Base-by-base conservation (phyloP, 2,329 filamentous ascomycete genomes). In the Colletotrichum liriopes region DNA sequence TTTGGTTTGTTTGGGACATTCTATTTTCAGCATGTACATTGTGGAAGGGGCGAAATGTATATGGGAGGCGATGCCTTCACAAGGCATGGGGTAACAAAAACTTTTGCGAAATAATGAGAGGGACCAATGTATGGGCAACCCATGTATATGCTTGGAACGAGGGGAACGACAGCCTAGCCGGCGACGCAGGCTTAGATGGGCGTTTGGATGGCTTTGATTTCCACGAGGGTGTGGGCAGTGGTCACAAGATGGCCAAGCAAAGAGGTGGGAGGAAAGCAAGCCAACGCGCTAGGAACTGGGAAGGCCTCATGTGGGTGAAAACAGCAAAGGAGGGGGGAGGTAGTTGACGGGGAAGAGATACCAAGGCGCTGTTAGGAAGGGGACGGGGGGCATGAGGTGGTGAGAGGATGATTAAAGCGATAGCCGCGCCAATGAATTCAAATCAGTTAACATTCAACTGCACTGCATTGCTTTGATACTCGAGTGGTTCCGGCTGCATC, bases 361-460 rank as follows among this genome's bases (percentile, higher is more conserved):
- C 64, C 69, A 37, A 69, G 63, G n/a, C 16, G 45, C 32, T 59
- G 37, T 41, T 16, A 43, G 18, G 14, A 29, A 43, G 16, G 47
- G 9, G 32, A 9, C 39, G 8, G 37, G 51, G 37, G 26, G 58
- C 70, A 69, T 65, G 70, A 72, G 70, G 70, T 65, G 70, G 70
- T 69, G 70, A 72, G 70, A 70, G 70, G 70, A 64, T 47, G 70
- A 72, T 32, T 6, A 14, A 52, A 65, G 70, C 65, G 54, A 69
- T 47, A 55, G 70, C 58, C 60, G 65, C 70, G 39, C 52, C 56
- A 60, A 43, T 61, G 59, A 69, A 69, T 64, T 56, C 39, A 47
- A 69, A 72, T 47, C 59, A 39, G 70, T 72, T 47, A 69, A 72
- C 52, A 47, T 47, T 47, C 32, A 56, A 23, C 11, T 14, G 14